phyloP scores from a whole-genome alignment of 2,329 filamentous ascomycete species.

The Fusarium foetens region DNA sequence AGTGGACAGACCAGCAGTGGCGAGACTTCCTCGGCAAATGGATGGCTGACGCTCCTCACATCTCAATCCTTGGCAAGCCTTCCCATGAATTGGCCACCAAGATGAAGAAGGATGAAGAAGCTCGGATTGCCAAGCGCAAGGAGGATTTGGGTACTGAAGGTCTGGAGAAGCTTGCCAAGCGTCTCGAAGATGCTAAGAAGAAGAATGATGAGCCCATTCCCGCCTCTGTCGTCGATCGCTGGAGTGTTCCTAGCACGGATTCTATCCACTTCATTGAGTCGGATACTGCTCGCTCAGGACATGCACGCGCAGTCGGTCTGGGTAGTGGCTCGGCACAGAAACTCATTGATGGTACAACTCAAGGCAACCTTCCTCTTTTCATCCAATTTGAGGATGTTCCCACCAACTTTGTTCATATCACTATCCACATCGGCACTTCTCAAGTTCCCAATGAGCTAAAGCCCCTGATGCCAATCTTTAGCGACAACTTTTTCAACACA shows the following conservation, averaged over 20 bases:
- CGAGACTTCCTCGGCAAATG: constrained; percentile 82
- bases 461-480: constrained; percentile 85
- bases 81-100: constrained; percentile 82
- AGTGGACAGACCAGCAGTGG: constrained; percentile 89
- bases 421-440: constrained; percentile 81
- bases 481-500: constrained; percentile 93
- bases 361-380: constrained; percentile 77
- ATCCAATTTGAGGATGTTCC: constrained; percentile 97
- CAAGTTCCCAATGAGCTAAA: constrained; percentile 83
- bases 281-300: constrained; percentile 82
- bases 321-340: constrained; percentile 77
- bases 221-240: constrained; percentile 79
- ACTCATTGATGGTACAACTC: constrained; percentile 74
- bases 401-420: constrained; percentile 90
- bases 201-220: constrained; percentile 92
- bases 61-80: constrained; percentile 89
- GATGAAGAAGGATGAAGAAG: constrained; percentile 83
- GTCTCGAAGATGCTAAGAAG: constrained; percentile 83
- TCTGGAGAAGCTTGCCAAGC: constrained; percentile 76
- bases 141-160: constrained; percentile 84
- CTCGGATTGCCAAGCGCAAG: constrained; percentile 81
- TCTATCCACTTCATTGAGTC: constrained; percentile 97
- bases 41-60: constrained; percentile 85
- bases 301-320: constrained; percentile 76
- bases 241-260: constrained; percentile 84